Base-by-base conservation (phyloP, 148 eudicot species). In the Oxyria digyna region DNA sequence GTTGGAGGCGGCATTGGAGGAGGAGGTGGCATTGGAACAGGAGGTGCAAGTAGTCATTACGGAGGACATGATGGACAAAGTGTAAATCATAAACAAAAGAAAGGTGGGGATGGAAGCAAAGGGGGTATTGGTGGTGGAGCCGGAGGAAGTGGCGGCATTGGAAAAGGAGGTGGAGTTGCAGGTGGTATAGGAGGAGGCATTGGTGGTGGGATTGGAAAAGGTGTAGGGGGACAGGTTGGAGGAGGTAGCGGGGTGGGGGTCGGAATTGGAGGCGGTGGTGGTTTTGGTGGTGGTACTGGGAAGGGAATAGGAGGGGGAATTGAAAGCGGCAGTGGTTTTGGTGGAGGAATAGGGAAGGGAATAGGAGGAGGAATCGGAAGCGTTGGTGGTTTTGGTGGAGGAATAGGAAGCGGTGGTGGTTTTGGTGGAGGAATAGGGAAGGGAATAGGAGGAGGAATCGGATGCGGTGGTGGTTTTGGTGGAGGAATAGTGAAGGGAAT, bases 381-480 rank as follows among this genome's bases (percentile, higher is more conserved):
- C 2, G 55, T 7, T 49, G 2, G 13, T 43, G 26, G 74, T 33
- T 80, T 69, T 63, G 80, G 80, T 67, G 62, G 5, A 57, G 71
- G 42, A 71, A 71, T 78, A 50, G 57, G 27, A 45, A 15, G 12
- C 3, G 13, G 74, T 20, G 83, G 71, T 63, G 76, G 80, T 57
- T 63, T 8, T 66, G 71, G 42, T 65, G 71, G 81, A n/a, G 55
- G 55, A 1, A 33, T 69, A 74, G 69, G 54, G 73, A 48, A 15
- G 4, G 54, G 23, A 78, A 74, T 72, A 68, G 73, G 81, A 21
- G 87, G 75, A 81, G 91, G 91, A 84, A 79, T 8, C 78, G 82
- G 81, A 71, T 12, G 24, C 75, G 73, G 72, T 73, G 7, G 78
- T 81, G 45, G 76, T 68, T n/a, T 69, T 84, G 76, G 75, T 82